Conservation (phyloP, 441 rosid species). For the Erodium texanum region DNA sequence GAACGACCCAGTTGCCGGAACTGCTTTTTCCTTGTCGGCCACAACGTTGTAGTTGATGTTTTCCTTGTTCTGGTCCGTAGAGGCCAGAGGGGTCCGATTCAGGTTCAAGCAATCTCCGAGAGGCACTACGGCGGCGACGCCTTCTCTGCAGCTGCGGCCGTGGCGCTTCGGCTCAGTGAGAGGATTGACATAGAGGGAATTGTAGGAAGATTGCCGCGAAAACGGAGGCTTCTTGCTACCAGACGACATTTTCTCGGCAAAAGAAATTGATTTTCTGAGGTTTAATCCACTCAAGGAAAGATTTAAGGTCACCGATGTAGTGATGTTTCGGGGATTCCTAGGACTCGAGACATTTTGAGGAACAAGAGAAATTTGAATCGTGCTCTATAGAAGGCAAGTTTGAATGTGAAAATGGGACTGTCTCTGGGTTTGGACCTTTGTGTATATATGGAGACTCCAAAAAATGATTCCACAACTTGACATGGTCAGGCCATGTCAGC, state of each 20-base stretch:
- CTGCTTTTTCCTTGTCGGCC: constrained; percentile 34
- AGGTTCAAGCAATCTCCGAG: constrained; percentile 11
- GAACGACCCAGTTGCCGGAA: constrained; percentile 29
- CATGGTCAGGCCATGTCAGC: not conserved
- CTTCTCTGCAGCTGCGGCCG: constrained; percentile 37
- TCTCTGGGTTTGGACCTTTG: not conserved
- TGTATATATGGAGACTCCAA: not conserved
- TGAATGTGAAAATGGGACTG: not conserved
- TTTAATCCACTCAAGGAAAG: not conserved
- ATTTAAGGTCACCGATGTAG: not conserved
- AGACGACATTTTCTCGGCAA: constrained; percentile 9
- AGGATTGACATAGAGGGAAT: constrained; percentile 33
- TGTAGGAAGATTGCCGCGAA: constrained; percentile 27
- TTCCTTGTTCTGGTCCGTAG: constrained; percentile 32
- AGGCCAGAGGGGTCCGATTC: constrained; percentile 21
- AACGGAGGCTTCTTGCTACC: constrained; percentile 23
- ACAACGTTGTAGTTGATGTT: constrained; percentile 10
- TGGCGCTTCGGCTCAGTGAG: constrained; percentile 27
- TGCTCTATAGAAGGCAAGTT: not conserved
- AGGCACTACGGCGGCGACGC: constrained; percentile 6
- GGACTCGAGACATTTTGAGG: not conserved
- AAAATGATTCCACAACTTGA: not conserved
- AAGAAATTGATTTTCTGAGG: no score
- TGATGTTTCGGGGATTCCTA: not conserved
- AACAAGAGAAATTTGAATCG: not conserved